Evolutionary conservation across 2,329 filamentous ascomycete species (phyloP).

Genomic region (Plectosphaerella cucumerina): DNA sequence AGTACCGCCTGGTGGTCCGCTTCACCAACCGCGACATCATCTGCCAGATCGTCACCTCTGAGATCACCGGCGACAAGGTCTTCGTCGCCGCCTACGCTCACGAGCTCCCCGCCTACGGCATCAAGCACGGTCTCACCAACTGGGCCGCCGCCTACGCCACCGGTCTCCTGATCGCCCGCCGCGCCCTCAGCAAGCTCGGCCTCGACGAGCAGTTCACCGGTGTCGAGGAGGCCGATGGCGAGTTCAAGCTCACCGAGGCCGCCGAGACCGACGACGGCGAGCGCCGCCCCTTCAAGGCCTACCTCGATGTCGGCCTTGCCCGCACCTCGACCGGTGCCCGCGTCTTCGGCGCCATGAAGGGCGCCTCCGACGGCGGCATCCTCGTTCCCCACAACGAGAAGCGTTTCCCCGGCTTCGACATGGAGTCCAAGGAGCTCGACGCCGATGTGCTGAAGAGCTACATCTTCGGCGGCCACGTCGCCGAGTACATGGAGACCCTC

Average conservation of each 20-base stretch:
- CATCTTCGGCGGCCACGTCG: constrained; percentile 97
- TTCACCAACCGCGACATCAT: constrained; percentile 99
- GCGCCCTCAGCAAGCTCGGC: constrained; percentile 94
- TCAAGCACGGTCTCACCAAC: constrained; percentile 99
- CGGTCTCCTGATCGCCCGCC: constrained; percentile 94
- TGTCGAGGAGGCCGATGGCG: constrained; percentile 95
- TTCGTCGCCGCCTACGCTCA: constrained; percentile 89
- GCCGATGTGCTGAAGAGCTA: constrained; percentile 97
- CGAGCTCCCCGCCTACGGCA: constrained; percentile 96
- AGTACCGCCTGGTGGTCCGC: constrained; percentile 99
- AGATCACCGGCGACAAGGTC: constrained; percentile 98
- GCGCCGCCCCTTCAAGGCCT: constrained; percentile 98
- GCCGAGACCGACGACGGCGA: constrained; percentile 85
- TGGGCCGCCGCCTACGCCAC: constrained; percentile 97
- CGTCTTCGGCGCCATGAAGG: constrained; percentile 99
- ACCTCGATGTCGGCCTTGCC: constrained; percentile 95
- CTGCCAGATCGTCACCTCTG: constrained; percentile 92
- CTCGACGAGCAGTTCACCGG: constrained; percentile 89
- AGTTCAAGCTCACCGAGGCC: constrained; percentile 94
- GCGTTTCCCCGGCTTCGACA: constrained; percentile 98
- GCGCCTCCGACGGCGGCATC: constrained; percentile 96
- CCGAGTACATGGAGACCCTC: constrained; percentile 99
- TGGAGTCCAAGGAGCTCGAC: constrained; percentile 97
- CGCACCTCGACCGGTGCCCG: constrained; percentile 98
- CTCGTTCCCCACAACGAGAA: constrained; percentile 98